A percentile compares a stretch with the other conserved stretches of the same genome.
These are phyloP conservation scores for Tylopilus felleus DNA, from an alignment of 768 basidiomycete genomes.

Conservation along the genomic window DNA sequence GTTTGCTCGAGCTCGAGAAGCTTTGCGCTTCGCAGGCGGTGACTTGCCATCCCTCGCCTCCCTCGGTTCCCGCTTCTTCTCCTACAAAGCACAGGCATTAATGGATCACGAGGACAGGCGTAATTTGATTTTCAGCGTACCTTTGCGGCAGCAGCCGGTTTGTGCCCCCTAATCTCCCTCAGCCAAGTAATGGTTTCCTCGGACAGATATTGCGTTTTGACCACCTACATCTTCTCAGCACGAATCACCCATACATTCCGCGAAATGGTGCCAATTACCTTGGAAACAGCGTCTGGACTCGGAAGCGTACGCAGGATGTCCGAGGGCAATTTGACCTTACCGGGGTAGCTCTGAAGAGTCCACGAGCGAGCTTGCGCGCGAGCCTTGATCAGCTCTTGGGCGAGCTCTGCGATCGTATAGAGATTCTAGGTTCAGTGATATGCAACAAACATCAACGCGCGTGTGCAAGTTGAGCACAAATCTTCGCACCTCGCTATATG, in stretches of 20 bases:
- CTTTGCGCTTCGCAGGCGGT: conserved; percentile 52
- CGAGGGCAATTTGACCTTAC: conserved; percentile 70
- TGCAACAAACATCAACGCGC: not conserved
- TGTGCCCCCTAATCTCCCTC: conserved; percentile 41
- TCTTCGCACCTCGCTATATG: conserved; percentile 60
- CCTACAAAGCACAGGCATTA: conserved; percentile 21
- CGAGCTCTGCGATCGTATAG: conserved; percentile 83
- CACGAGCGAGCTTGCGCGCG: conserved; percentile 64
- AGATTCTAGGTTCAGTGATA: conserved; percentile 56
- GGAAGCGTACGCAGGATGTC: conserved; percentile 80
- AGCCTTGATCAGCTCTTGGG: conserved; percentile 79
- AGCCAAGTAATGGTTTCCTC: conserved; percentile 59
- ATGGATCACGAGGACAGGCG: conserved; percentile 1
- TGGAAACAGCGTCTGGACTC: conserved; percentile 58
- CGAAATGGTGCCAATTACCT: conserved; percentile 39
- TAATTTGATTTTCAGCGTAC: conserved; percentile 11
- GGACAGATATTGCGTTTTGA: conserved; percentile 66
- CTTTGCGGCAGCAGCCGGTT: conserved; percentile 32
- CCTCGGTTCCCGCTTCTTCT: conserved; percentile 33
- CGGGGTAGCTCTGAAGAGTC: conserved; percentile 76
- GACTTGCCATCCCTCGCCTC: conserved; percentile 53
- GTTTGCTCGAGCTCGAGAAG: conserved; percentile 33
- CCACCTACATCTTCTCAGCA: conserved; percentile 44
- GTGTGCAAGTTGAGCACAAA: not conserved
- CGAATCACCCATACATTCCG: not conserved